phyloP scores from a whole-genome alignment of 2,329 filamentous ascomycete species.

The Hymenoscyphus scutula region DNA sequence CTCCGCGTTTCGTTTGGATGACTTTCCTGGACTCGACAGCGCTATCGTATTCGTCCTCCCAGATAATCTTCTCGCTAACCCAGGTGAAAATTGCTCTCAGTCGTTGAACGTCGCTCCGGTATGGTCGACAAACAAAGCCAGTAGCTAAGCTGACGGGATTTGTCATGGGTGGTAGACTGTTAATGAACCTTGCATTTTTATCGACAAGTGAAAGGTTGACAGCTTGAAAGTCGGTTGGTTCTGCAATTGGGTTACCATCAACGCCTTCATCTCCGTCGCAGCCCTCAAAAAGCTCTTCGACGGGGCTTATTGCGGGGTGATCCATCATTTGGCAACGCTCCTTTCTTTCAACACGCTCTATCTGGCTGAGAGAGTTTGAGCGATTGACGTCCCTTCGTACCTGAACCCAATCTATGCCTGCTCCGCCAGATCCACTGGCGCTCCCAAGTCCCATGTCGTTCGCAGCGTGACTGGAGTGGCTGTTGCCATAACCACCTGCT shows the following conservation, averaged over 20 bases:
- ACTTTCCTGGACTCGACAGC: slow-evolving; percentile 78
- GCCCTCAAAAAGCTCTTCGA: slow-evolving; percentile 82
- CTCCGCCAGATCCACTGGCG: slow-evolving; percentile 26
- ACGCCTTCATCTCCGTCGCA: slow-evolving; percentile 87
- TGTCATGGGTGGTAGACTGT: slow-evolving; percentile 75
- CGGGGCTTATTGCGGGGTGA: slow-evolving; percentile 79
- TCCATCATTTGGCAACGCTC: slow-evolving; percentile 96
- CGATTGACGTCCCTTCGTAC: slow-evolving; percentile 93
- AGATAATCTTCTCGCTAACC: slow-evolving; percentile 90
- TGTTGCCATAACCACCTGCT: slow-evolving; percentile 45
- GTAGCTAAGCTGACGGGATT: slow-evolving; percentile 82
- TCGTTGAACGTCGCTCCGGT: slow-evolving; percentile 89
- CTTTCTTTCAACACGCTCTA: slow-evolving; percentile 78
- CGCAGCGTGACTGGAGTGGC: slow-evolving; percentile 48
- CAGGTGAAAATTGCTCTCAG: slow-evolving; percentile 95
- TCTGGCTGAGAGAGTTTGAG: slow-evolving; percentile 87
- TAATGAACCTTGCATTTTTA: slow-evolving; percentile 91
- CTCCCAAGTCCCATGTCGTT: slow-evolving; percentile 68
- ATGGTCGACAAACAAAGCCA: slow-evolving; percentile 89
- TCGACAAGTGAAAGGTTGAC: slow-evolving; percentile 86
- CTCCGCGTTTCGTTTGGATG: slow-evolving; percentile 79
- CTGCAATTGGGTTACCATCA: slow-evolving; percentile 77
- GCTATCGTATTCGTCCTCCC: slow-evolving; percentile 95
- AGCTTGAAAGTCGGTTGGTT: slow-evolving; percentile 76
- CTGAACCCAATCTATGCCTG: slow-evolving; percentile 89